A percentile compares a stretch with the other conserved stretches of the same genome.
Evolutionary conservation across 202 grass and related monocot genomes (phyloP).

Genomic region (Miscanthus sacchariflorus): DNA sequence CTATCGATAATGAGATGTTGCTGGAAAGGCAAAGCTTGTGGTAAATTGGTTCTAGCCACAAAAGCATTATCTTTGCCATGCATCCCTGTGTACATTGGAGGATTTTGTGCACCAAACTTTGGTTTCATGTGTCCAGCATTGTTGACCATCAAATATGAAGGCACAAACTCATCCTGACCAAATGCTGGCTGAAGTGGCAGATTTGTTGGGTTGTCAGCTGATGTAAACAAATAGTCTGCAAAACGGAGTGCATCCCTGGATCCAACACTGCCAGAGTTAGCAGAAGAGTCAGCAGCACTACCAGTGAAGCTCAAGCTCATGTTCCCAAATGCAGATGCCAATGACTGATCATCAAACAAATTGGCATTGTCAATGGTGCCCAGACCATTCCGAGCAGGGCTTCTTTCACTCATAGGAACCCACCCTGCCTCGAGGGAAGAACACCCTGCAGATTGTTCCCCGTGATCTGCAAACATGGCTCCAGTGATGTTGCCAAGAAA

Average conservation of each 20-base stretch:
- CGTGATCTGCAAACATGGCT: slow-evolving; percentile 16
- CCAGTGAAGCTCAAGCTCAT: slow-evolving; percentile 41
- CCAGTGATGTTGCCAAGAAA: slow-evolving; percentile 32
- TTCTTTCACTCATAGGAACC: slow-evolving; percentile 4
- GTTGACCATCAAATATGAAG: slow-evolving; percentile 14
- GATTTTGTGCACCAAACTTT: background rate
- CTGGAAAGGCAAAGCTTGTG: slow-evolving; percentile 27
- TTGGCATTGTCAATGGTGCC: background rate
- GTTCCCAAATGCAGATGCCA: slow-evolving; percentile 42
- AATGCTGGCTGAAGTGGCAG: background rate
- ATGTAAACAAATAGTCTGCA: slow-evolving; percentile 12
- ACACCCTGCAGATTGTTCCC: background rate
- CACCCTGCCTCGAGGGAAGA: slow-evolving; percentile 23
- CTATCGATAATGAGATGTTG: slow-evolving; percentile 27
- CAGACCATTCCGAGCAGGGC: background rate
- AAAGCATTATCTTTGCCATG: slow-evolving; percentile 33
- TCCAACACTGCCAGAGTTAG: slow-evolving; percentile 3
- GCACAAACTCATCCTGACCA: slow-evolving; percentile 10
- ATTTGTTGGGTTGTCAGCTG: slow-evolving; percentile 11
- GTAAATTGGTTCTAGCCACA: slow-evolving; percentile 10
- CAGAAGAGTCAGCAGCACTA: slow-evolving; percentile 13
- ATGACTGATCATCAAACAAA: slow-evolving; percentile 39
- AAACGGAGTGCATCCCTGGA: slow-evolving; percentile 13
- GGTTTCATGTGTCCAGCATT: slow-evolving; percentile 24
- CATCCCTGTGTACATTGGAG: slow-evolving; percentile 18